These are phyloP conservation scores for Juglanconis sp. DNA, from an alignment of 2,329 filamentous ascomycete genomes.

Conservation along the genomic window DNA sequence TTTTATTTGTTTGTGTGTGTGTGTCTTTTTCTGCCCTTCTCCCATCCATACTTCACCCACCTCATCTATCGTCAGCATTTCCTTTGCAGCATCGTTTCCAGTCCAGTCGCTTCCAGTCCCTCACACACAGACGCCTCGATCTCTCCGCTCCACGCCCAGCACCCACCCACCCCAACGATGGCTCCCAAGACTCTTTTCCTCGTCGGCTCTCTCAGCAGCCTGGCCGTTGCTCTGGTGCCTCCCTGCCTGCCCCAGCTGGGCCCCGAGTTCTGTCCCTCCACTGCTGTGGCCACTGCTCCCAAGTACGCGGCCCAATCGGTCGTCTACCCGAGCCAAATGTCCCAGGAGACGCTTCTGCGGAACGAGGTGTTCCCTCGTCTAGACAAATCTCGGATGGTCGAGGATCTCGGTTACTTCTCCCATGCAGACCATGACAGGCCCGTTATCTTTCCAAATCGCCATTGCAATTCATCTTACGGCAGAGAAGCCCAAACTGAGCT, in stretches of 20 bases:
- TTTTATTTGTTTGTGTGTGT: no score
- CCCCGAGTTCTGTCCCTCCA: neutral
- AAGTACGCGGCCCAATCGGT: neutral
- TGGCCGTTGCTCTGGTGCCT: slow-evolving; percentile 2
- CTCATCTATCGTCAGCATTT: neutral
- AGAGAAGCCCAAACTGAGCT: neutral
- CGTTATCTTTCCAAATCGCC: neutral
- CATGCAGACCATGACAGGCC: neutral
- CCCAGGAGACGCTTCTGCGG: neutral
- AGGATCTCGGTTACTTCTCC: neutral
- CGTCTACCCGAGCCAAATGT: neutral
- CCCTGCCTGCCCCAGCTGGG: neutral
- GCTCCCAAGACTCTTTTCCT: neutral
- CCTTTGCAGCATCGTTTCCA: neutral
- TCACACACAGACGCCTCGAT: neutral
- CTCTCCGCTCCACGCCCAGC: neutral
- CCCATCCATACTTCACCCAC: neutral
- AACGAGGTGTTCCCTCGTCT: neutral
- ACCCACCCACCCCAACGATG: neutral
- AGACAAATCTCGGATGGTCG: neutral
- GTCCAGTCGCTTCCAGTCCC: neutral
- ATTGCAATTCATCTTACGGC: neutral
- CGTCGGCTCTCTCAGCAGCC: neutral
- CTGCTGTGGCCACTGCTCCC: neutral
- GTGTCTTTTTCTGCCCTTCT: neutral